Conservation (phyloP, 306 rosid species). For the Pyrus bretschneideri region DNA sequence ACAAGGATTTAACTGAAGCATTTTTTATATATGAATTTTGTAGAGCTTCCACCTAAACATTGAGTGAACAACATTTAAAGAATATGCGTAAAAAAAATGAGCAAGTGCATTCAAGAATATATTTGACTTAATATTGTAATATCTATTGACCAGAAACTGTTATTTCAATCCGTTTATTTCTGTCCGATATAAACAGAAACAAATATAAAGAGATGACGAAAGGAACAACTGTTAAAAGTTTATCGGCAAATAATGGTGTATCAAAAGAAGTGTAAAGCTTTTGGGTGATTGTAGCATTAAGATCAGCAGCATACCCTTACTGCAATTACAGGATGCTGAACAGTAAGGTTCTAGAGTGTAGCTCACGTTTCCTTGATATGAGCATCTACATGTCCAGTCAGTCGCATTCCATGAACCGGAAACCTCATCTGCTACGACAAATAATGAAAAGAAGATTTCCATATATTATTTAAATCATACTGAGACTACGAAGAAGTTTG, state of each 20-base stretch:
- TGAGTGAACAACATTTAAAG: neutral
- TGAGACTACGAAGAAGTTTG: neutral
- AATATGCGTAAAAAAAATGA: neutral
- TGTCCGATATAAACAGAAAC: neutral
- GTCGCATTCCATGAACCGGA: slow-evolving; percentile 34
- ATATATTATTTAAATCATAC: slow-evolving; percentile 1
- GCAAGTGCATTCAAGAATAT: neutral
- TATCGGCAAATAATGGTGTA: neutral
- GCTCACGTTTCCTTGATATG: slow-evolving; percentile 40
- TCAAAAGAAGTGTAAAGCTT: neutral
- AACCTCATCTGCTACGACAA: slow-evolving; percentile 39
- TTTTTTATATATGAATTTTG: neutral
- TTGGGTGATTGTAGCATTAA: slow-evolving; percentile 20
- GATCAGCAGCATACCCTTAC: slow-evolving; percentile 49
- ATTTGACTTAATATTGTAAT: neutral
- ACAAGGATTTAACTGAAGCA: neutral
- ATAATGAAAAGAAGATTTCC: slow-evolving; percentile 15
- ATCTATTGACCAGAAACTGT: neutral
- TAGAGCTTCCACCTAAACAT: neutral
- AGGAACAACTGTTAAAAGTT: neutral
- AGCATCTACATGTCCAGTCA: slow-evolving; percentile 76
- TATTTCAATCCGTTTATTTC: neutral
- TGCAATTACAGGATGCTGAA: slow-evolving; percentile 80
- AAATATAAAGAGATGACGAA: neutral
- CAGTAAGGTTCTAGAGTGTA: slow-evolving; percentile 52